Percentiles rank a stretch among this genome's conserved stretches.
Conservation (phyloP, 1,284 basidiomycete genomes). For the Moesziomyces globuligerus region DNA sequence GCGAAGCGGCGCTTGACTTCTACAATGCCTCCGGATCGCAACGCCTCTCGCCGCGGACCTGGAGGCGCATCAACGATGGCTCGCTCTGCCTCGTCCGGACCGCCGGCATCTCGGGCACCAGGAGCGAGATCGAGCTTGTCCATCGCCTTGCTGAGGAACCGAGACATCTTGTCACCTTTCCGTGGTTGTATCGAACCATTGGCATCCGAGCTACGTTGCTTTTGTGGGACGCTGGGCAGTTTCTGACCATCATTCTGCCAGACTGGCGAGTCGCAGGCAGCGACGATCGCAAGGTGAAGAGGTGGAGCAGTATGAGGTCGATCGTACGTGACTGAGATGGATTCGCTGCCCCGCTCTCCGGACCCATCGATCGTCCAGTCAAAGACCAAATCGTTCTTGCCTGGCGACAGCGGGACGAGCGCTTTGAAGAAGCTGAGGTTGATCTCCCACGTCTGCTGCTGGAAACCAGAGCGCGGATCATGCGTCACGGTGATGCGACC, state of each 20-base stretch:
- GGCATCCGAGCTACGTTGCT: neutral
- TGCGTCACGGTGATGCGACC: conserved; percentile 9
- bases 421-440: conserved; percentile 45
- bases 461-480: conserved; percentile 24
- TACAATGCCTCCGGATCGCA: conserved; percentile 20
- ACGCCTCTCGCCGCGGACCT: conserved; percentile 17
- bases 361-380: conserved; percentile 3
- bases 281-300: conserved; percentile 41
- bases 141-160: conserved; percentile 26
- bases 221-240: conserved; percentile 5
- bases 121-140: conserved; percentile 16
- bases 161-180: conserved; percentile 14
- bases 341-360: neutral
- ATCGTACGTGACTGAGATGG: conserved; percentile 12
- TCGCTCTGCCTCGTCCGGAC: conserved; percentile 9
- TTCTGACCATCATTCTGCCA: conserved; percentile 22
- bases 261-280: conserved; percentile 36
- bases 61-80: conserved; percentile 36
- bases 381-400: conserved; percentile 27
- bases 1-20: conserved; percentile 46
- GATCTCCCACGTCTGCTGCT: conserved; percentile 30
- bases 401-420: conserved; percentile 28
- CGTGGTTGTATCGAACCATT: neutral
- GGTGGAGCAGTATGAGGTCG: conserved; percentile 15
- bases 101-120: neutral